Conservation (phyloP, 176 grass and related monocot species). For the Sorghum bicolor region Sorghum_bicolor_NCBIv3 NC_012876.2:64589501-64590000, state of each 20-base stretch:
- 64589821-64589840: background rate
- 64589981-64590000: no score
- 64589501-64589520: no score
- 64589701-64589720: background rate
- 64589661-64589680: slow-evolving; percentile 1
- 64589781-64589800: background rate
- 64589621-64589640: background rate
- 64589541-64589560: no score
- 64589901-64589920: no score
- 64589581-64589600: slow-evolving; percentile 19
- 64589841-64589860: no score
- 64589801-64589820: background rate
- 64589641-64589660: slow-evolving; percentile 19
- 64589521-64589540: no score
- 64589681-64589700: no score
- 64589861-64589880: no score
- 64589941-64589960: no score
- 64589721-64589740: background rate
- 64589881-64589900: no score
- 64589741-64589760: background rate
- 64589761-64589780: slow-evolving; percentile 10
- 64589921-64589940: no score
- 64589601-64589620: background rate
- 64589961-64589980: no score
- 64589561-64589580: background rate